Evolutionary conservation across 1,284 basidiomycete genomes (phyloP).

Genomic region (Tremellales sp.): DNA sequence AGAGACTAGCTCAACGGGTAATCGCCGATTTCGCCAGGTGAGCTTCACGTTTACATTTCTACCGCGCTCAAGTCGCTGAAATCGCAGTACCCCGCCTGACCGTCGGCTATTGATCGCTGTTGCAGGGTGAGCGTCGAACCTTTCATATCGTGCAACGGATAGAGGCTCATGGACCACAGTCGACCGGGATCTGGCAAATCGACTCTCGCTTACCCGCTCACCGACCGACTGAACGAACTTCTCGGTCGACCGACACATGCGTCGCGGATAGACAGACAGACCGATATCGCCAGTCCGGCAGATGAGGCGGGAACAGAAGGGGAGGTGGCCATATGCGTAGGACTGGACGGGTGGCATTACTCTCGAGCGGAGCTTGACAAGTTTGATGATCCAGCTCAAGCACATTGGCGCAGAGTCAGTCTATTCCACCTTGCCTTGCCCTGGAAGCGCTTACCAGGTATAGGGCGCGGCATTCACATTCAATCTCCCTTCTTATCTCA

Average conservation of each 20-base stretch:
- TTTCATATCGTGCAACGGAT: neutral
- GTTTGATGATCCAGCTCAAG: constrained; percentile 27
- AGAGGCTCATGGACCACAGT: constrained; percentile 7
- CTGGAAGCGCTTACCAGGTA: constrained; percentile 55
- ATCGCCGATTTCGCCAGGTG: too few species aligned
- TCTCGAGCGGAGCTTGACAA: constrained; percentile 45
- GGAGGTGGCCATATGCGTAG: constrained; percentile 47
- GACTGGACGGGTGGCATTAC: constrained; percentile 55
- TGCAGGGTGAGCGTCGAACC: neutral
- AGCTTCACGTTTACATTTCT: too few species aligned
- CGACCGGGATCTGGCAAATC: constrained; percentile 54
- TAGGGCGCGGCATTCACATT: constrained; percentile 52
- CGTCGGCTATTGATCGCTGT: neutral
- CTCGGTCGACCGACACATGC: constrained; percentile 9
- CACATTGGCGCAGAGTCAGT: constrained; percentile 28
- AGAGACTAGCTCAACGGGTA: too few species aligned
- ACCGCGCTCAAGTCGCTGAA: too few species aligned
- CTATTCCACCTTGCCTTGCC: constrained; percentile 32
- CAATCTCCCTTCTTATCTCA: constrained; percentile 56
- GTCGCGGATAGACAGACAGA: neutral
- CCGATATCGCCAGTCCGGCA: neutral
- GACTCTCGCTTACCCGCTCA: constrained; percentile 48
- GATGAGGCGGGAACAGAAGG: constrained; percentile 6
- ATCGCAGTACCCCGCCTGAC: too few species aligned
- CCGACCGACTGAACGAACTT: constrained; percentile 39